Evolutionary conservation across 2,329 filamentous ascomycete genomes (phyloP), one percentile per base, ranked within the genome.

Genomic region (Lecanicillium sp.): DNA sequence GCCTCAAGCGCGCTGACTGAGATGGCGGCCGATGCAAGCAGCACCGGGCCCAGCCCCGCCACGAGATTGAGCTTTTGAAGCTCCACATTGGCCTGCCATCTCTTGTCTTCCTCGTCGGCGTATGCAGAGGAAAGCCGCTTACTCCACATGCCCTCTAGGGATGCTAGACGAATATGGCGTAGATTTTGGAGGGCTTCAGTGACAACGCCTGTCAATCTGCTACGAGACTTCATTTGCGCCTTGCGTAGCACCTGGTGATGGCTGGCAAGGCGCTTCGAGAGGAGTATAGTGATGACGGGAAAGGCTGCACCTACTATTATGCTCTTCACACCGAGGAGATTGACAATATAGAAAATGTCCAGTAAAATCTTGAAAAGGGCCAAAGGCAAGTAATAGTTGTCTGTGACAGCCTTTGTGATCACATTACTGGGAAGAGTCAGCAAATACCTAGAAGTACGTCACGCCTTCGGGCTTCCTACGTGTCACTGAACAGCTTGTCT

Each of bases 161-260:
- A 45, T 5, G 40, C 37, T 4, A 45, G 34, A 3, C 43, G 37
- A 33, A 45, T 45, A 19, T 40, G 31, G 6, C 37, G 41, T 12
- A 45, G 40, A n/a, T 30, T 28, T 20, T 40, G 33, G 11, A 42
- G 15, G 12, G 38, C 33, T n/a, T 45, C 40, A 11, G 22, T 25
- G 22, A 25, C 7, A 25, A 25, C 22, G 22, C 22, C 11, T 11
- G 11, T 7, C 6, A 25, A 6, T 7, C 11, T 25, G 22, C 22
- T 25, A 7, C 11, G 6, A 11, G 22, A 6, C 11, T 25, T 25
- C 7, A 11, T 7, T 7, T 25, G 22, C 11, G 6, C 22, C 6
- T 6, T 7, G 6, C 11, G 22, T 6, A 25, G 22, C 22, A 25
- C 7, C 22, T 25, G 22, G 11, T 25, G 22, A 11, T 11, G 22